These are phyloP conservation scores for Exophiala spinifera DNA, from an alignment of 2,329 filamentous ascomycete species.

Conservation along the genomic window DNA sequence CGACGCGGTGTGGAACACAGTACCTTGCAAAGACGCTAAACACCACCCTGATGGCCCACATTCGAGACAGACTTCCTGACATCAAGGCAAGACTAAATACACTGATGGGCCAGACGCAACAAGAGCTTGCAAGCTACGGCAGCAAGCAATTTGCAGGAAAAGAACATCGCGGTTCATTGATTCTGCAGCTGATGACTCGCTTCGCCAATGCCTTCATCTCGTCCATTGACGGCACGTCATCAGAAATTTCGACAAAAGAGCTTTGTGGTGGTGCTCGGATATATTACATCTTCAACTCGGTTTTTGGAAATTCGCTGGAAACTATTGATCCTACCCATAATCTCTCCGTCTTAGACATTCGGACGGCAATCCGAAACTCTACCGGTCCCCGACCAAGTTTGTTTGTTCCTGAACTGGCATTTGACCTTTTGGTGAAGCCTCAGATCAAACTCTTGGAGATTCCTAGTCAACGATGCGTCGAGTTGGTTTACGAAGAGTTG, in stretches of 20 bases:
- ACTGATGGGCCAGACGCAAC: conserved; percentile 98
- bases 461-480: conserved; percentile 92
- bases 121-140: conserved; percentile 95
- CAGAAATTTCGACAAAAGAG: conserved; percentile 97
- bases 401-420: conserved; percentile 96
- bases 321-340: conserved; percentile 95
- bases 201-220: conserved; percentile 98
- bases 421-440: conserved; percentile 94
- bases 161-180: conserved; percentile 90
- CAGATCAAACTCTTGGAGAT: conserved; percentile 97
- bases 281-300: conserved; percentile 99
- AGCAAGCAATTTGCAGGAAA: conserved; percentile 97
- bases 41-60: conserved; percentile 91
- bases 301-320: conserved; percentile 94
- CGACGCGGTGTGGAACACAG: conserved; percentile 86
- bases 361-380: conserved; percentile 96
- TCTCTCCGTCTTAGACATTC: conserved; percentile 88
- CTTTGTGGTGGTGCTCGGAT: conserved; percentile 91
- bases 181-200: conserved; percentile 95
- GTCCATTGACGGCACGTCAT: conserved; percentile 97
- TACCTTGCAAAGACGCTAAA: conserved; percentile 94
- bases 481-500: conserved; percentile 95
- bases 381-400: conserved; percentile 92
- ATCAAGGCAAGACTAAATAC: conserved; percentile 98
- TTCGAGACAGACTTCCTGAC: conserved; percentile 90